phyloP scores from a whole-genome alignment of 2,329 filamentous ascomycete genomes.

The Fusarium falciforme region DNA sequence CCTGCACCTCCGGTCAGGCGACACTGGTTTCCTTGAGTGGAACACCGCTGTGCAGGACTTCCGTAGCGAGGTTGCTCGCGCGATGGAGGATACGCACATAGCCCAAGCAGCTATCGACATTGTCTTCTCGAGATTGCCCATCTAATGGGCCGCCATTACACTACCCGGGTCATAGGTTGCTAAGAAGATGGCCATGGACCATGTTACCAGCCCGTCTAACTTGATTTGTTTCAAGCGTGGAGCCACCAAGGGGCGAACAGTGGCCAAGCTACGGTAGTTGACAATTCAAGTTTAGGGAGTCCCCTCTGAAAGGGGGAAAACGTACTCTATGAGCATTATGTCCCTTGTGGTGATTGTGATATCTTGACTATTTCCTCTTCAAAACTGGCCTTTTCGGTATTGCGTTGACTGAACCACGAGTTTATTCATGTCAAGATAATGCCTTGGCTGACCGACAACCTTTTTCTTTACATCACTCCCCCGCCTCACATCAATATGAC shows the following conservation, averaged over 20 bases:
- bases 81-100: no score
- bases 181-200: no score
- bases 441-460: background rate
- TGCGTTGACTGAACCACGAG: background rate
- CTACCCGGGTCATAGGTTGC: background rate
- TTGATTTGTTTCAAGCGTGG: background rate
- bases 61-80: no score
- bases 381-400: background rate
- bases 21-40: no score
- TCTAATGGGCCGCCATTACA: background rate
- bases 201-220: background rate
- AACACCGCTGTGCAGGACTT: no score
- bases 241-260: no score
- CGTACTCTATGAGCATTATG: background rate
- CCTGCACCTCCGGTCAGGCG: no score
- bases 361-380: background rate
- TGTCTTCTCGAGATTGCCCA: no score
- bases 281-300: no score
- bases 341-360: background rate
- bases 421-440: background rate
- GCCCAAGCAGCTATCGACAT: no score
- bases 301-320: no score
- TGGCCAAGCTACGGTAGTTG: no score
- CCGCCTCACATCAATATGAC: background rate
- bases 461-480: background rate